phyloP scores from a whole-genome alignment of 371 early-diverging fungal genomes.

The Mucor racemosus region DNA sequence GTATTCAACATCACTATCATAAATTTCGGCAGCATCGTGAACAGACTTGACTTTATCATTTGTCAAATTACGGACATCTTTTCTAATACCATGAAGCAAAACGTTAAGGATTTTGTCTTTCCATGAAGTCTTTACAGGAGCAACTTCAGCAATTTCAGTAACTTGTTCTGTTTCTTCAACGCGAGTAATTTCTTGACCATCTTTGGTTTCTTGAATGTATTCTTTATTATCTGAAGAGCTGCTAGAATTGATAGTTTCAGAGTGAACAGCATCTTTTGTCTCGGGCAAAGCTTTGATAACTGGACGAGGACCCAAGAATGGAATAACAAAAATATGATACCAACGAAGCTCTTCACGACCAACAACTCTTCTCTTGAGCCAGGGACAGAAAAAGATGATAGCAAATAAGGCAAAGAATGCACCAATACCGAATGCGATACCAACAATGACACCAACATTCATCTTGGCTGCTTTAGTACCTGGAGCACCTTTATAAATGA shows the following conservation, averaged over 20 bases:
- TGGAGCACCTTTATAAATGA: constrained; percentile 75
- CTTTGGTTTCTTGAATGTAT: constrained; percentile 17
- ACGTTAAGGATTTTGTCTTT: constrained; percentile 26
- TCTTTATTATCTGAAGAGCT: constrained; percentile 15
- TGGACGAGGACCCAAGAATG: constrained; percentile 56
- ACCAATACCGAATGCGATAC: constrained; percentile 68
- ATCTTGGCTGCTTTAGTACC: constrained; percentile 48
- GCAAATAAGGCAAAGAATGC: constrained; percentile 61
- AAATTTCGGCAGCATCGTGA: constrained; percentile 67
- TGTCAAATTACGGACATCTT: constrained; percentile 63
- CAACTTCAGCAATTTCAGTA: neutral
- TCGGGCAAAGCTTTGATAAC: constrained; percentile 9
- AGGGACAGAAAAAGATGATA: constrained; percentile 67
- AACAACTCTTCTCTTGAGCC: constrained; percentile 64
- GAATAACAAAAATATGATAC: constrained; percentile 71
- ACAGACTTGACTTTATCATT: constrained; percentile 50
- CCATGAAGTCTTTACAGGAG: neutral
- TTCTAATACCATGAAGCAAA: constrained; percentile 53
- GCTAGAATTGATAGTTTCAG: constrained; percentile 11
- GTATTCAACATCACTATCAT: constrained; percentile 80
- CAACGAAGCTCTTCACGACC: constrained; percentile 70
- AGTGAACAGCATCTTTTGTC: constrained; percentile 1
- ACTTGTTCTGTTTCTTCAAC: constrained; percentile 8
- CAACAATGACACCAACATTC: constrained; percentile 54
- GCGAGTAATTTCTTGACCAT: constrained; percentile 8